A percentile compares a stretch with the other conserved stretches of the same genome.
Conservation (phyloP, 2,329 filamentous ascomycete genomes). For the Hymenoscyphus repandus region DNA sequence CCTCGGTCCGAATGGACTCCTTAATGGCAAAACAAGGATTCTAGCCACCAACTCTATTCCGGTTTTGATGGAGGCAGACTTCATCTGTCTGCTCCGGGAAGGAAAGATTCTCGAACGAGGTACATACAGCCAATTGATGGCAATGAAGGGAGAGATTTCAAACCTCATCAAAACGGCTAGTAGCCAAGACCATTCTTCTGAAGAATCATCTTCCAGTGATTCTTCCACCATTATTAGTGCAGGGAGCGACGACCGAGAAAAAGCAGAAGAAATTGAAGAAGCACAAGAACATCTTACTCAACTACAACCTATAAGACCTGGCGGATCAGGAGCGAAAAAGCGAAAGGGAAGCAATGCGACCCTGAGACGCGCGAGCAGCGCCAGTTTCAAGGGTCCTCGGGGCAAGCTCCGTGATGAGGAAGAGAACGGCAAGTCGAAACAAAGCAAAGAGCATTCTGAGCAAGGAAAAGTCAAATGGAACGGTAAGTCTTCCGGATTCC, state of each 20-base stretch:
- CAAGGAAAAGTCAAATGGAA: conserved; percentile 98
- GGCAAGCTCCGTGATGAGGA: conserved; percentile 84
- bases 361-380: conserved; percentile 82
- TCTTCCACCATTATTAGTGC: conserved; percentile 52
- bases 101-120: conserved; percentile 81
- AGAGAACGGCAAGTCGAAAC: conserved; percentile 66
- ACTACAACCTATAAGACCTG: conserved; percentile 67
- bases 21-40: conserved; percentile 82
- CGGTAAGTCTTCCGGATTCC: conserved; percentile 30
- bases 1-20: conserved; percentile 75
- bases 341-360: conserved; percentile 70
- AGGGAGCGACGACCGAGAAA: conserved; percentile 43
- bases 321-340: conserved; percentile 45
- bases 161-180: conserved; percentile 76
- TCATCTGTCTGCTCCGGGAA: conserved; percentile 78
- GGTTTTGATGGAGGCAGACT: conserved; percentile 83
- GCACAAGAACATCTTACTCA: conserved; percentile 72
- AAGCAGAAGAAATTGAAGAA: conserved; percentile 63
- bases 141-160: conserved; percentile 87
- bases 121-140: conserved; percentile 84
- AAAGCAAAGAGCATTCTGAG: conserved; percentile 81
- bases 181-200: conserved; percentile 43
- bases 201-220: conserved; percentile 44
- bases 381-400: conserved; percentile 80
- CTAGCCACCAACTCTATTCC: conserved; percentile 93